Conservation (phyloP, 495 filamentous ascomycete genomes). For the Neurospora discreta region DNA sequence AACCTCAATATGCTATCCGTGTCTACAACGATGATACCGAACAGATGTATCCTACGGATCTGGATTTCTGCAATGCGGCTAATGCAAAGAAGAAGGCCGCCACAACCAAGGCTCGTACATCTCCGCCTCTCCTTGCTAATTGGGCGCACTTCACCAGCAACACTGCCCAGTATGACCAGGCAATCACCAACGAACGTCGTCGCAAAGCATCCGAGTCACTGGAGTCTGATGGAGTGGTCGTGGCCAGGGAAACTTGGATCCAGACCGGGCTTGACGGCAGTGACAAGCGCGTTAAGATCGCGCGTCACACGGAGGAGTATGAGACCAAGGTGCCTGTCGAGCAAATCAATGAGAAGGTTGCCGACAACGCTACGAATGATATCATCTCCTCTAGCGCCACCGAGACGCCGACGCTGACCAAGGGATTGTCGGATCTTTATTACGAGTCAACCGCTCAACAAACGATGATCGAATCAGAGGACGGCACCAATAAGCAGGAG, state of each 20-base stretch:
- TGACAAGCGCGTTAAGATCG: slow-evolving; percentile 32
- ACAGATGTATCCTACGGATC: slow-evolving; percentile 78
- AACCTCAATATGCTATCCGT: slow-evolving; percentile 52
- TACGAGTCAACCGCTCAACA: slow-evolving; percentile 1
- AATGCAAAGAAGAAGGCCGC: slow-evolving; percentile 1
- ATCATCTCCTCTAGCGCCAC: neutral
- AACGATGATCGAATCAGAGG: neutral
- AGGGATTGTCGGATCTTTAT: slow-evolving; percentile 1
- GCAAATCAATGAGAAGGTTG: neutral
- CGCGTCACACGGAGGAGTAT: slow-evolving; percentile 16
- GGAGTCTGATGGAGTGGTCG: neutral
- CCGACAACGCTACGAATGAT: neutral
- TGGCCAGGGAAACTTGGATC: slow-evolving; percentile 20
- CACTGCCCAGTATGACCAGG: slow-evolving; percentile 10
- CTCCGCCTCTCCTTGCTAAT: neutral
- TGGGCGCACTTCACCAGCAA: slow-evolving; percentile 18
- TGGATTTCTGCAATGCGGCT: slow-evolving; percentile 25
- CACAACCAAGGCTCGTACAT: neutral
- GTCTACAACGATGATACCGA: slow-evolving; percentile 58
- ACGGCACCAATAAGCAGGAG: neutral
- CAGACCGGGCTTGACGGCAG: slow-evolving; percentile 18
- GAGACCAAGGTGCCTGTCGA: neutral
- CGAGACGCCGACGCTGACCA: neutral
- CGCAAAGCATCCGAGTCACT: slow-evolving; percentile 21
- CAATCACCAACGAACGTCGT: slow-evolving; percentile 14